These are phyloP conservation scores for Schizophyllum amplum DNA, from an alignment of 1,284 basidiomycete genomes.

Conservation along the genomic window DNA sequence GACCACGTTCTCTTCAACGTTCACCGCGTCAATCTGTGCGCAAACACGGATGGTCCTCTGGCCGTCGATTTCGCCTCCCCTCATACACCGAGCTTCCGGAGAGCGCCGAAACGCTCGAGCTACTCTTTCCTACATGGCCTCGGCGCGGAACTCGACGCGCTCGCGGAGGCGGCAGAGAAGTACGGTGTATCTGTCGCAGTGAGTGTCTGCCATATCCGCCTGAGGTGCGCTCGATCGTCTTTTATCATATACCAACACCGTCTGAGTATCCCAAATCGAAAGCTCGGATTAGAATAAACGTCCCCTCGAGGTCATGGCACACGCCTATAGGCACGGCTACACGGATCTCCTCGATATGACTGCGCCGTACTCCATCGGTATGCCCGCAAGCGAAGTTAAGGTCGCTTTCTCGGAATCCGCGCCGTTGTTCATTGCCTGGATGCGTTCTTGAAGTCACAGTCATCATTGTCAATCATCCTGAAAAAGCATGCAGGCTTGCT, in stretches of 20 bases:
- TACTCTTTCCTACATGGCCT: slow-evolving; percentile 22
- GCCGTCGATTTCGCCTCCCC: slow-evolving; percentile 9
- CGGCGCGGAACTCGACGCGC: slow-evolving; percentile 18
- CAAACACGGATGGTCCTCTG: slow-evolving; percentile 12
- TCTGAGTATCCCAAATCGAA: background rate
- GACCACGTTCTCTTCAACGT: slow-evolving; percentile 15
- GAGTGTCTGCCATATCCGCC: slow-evolving; percentile 19
- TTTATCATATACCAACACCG: background rate
- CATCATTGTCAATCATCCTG: too few species aligned
- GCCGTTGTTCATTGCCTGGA: too few species aligned
- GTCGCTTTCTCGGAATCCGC: too few species aligned
- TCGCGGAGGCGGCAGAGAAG: slow-evolving; percentile 23
- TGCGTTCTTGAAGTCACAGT: too few species aligned
- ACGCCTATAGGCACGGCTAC: background rate
- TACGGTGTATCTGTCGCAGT: slow-evolving; percentile 22
- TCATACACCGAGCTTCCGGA: slow-evolving; percentile 16
- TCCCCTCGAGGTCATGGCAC: background rate
- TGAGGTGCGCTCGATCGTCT: slow-evolving; percentile 17
- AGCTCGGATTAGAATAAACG: background rate
- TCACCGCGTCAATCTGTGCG: slow-evolving; percentile 16
- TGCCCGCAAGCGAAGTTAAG: too few species aligned
- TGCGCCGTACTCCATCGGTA: too few species aligned
- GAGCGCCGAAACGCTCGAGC: slow-evolving; percentile 13
- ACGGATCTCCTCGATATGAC: background rate
- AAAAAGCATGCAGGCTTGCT: too few species aligned